phyloP scores from a whole-genome alignment of 2,329 filamentous ascomycete species.

The Neofusicoccum ribis region DNA sequence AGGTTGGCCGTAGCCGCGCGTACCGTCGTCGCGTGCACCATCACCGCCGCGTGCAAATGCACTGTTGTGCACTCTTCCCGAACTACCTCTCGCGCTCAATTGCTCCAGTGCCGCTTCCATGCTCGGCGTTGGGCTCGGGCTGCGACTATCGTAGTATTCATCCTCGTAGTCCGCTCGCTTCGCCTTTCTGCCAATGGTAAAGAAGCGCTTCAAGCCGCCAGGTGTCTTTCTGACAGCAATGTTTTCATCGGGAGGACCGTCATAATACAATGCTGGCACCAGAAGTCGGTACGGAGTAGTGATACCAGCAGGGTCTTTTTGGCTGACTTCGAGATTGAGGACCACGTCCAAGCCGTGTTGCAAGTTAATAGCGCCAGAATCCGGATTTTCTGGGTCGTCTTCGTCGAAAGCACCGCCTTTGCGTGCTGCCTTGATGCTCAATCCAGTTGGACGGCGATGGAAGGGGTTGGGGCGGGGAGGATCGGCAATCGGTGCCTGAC shows the following conservation, averaged over 20 bases:
- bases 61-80: neutral
- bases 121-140: slow-evolving; percentile 2
- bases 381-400: slow-evolving; percentile 19
- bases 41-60: neutral
- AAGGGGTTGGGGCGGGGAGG: slow-evolving; percentile 40
- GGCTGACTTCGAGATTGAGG: slow-evolving; percentile 85
- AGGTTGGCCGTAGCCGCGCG: neutral
- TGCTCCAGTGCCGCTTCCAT: neutral
- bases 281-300: slow-evolving; percentile 85
- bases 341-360: slow-evolving; percentile 83
- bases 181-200: neutral
- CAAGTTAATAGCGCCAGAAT: slow-evolving; percentile 62
- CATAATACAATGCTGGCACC: slow-evolving; percentile 69
- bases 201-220: slow-evolving; percentile 3
- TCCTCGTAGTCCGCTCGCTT: neutral
- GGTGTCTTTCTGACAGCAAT: slow-evolving; percentile 10
- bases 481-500: slow-evolving; percentile 15
- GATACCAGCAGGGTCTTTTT: slow-evolving; percentile 81
- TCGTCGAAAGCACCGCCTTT: slow-evolving; percentile 26
- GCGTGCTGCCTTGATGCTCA: slow-evolving; percentile 42
- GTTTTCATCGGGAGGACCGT: slow-evolving; percentile 31
- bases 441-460: slow-evolving; percentile 45
- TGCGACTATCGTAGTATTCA: slow-evolving; percentile 8
- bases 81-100: neutral
- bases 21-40: neutral